These are phyloP conservation scores for Cordia subcordata DNA, from an alignment of 257 asterid species.

Conservation along the genomic window DNA sequence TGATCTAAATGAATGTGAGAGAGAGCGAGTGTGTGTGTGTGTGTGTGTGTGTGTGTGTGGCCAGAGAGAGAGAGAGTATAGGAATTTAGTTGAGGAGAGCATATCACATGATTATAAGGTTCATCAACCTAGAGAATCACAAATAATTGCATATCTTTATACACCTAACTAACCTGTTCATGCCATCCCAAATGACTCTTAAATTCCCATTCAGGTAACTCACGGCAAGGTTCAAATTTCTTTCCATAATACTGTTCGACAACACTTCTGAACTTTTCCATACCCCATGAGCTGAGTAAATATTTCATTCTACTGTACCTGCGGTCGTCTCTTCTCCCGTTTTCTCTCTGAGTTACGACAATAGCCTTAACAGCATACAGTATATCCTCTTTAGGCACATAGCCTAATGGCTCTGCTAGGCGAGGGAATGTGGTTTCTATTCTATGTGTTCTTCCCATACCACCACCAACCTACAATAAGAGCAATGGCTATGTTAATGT, in stretches of 20 bases:
- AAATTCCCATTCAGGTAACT: constrained; percentile 92
- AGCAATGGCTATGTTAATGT: background rate
- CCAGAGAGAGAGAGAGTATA: no score
- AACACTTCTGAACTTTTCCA: constrained; percentile 78
- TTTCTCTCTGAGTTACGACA: constrained; percentile 87
- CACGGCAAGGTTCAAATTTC: constrained; percentile 70
- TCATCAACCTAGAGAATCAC: background rate
- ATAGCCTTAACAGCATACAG: constrained; percentile 89
- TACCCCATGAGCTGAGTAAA: constrained; percentile 92
- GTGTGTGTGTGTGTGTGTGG: no score
- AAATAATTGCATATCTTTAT: background rate
- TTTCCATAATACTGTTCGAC: constrained; percentile 84
- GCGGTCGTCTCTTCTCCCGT: constrained; percentile 98
- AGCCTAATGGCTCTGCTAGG: constrained; percentile 87
- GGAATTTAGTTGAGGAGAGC: background rate
- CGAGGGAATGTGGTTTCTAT: constrained; percentile 78
- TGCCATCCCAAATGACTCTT: constrained; percentile 99
- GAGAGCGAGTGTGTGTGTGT: no score
- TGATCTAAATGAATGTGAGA: no score
- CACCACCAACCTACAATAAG: constrained; percentile 93
- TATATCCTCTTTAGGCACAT: constrained; percentile 92
- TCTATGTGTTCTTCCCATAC: constrained; percentile 98
- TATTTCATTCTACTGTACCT: constrained; percentile 96
- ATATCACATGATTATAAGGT: background rate
- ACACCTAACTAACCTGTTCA: constrained; percentile 55